These are phyloP conservation scores for Myriosclerotinia curreyana DNA, from an alignment of 2,329 filamentous ascomycete species.

Conservation along the genomic window DNA sequence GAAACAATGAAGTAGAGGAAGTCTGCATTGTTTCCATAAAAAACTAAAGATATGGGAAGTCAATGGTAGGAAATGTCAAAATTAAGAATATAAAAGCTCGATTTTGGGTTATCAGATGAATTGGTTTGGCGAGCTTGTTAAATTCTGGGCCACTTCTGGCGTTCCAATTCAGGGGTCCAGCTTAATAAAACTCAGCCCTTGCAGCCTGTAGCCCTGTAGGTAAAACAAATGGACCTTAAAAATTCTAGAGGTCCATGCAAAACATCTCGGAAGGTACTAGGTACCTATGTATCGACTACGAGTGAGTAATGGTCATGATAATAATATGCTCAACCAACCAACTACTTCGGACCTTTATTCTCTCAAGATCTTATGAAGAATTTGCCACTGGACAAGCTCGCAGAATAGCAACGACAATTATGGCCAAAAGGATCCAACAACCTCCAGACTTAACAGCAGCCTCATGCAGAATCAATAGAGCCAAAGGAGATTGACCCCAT, in stretches of 20 bases:
- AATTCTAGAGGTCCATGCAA: background rate
- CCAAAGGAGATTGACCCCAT: no score
- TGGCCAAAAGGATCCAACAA: no score
- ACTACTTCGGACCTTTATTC: no score
- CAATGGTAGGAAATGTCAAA: no score
- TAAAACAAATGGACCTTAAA: background rate
- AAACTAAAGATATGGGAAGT: background rate
- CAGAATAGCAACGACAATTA: no score
- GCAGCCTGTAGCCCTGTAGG: background rate
- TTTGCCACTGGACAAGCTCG: no score
- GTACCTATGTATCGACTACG: no score
- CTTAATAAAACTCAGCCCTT: background rate
- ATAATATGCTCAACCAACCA: background rate
- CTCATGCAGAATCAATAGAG: no score
- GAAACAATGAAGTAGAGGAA: background rate
- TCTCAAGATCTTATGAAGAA: no score
- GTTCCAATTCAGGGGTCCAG: background rate
- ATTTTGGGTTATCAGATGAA: conserved; percentile 3
- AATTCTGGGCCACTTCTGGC: no score
- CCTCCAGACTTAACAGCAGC: no score
- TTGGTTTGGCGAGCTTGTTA: background rate
- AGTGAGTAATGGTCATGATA: background rate
- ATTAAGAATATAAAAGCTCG: background rate
- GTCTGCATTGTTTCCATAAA: no score
- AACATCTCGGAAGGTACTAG: background rate